phyloP scores from a whole-genome alignment of 495 filamentous ascomycete genomes.

The Neurospora pannonica region DNA sequence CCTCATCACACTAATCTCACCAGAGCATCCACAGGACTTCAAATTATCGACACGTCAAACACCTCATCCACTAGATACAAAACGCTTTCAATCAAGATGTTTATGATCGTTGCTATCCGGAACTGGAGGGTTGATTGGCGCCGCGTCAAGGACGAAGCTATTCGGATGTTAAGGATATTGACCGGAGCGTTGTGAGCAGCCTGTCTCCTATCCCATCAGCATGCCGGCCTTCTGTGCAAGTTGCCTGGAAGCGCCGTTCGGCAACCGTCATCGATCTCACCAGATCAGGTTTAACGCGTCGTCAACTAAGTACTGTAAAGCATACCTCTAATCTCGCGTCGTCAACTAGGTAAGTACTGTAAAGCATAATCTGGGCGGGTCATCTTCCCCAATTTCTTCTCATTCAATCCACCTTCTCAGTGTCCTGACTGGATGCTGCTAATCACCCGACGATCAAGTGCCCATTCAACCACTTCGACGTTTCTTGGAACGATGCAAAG shows the following conservation, averaged over 20 bases:
- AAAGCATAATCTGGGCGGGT: not conserved
- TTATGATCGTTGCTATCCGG: not conserved
- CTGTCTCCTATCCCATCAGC: not conserved
- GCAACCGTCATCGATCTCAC: not conserved
- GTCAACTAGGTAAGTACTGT: not conserved
- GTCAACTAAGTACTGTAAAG: not conserved
- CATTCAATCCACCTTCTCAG: not conserved
- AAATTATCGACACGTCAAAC: not conserved
- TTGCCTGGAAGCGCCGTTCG: not conserved
- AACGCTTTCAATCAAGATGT: not conserved
- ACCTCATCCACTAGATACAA: not conserved
- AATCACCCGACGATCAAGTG: not conserved
- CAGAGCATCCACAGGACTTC: not conserved
- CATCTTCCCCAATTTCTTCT: not conserved
- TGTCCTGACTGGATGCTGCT: not conserved
- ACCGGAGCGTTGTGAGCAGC: not conserved
- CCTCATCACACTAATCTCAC: not conserved
- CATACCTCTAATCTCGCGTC: too few relatives aligned
- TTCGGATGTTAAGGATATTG: not conserved
- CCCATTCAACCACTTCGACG: not conserved
- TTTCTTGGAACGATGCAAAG: not conserved
- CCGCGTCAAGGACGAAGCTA: not conserved
- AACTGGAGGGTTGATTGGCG: not conserved
- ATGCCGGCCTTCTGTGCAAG: not conserved
- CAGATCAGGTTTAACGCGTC: not conserved